These are phyloP conservation scores for Cladosporium sp. DNA, from an alignment of 2,329 filamentous ascomycete species.

Conservation along the genomic window DNA sequence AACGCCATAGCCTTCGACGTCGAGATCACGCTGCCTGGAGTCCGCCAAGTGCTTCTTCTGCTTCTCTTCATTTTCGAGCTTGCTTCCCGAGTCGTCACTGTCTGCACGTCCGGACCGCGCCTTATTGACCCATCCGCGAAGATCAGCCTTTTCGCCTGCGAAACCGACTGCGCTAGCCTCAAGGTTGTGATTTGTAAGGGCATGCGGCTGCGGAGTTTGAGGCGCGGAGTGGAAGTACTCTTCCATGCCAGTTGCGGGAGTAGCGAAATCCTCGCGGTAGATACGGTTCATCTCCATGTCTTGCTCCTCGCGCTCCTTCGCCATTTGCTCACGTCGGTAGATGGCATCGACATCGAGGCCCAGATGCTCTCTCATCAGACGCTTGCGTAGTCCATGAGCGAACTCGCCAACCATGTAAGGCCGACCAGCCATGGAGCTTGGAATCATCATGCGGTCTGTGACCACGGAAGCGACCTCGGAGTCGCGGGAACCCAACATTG, in stretches of 20 bases:
- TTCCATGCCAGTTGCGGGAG: conserved; percentile 1
- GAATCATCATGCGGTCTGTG: conserved; percentile 87
- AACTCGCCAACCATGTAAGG: conserved; percentile 90
- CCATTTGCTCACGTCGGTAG: conserved; percentile 31
- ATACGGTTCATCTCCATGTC: conserved; percentile 53
- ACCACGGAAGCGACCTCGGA: conserved; percentile 90
- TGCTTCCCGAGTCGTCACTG: conserved; percentile 5
- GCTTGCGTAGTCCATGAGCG: conserved; percentile 85
- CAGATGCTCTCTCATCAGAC: conserved; percentile 93
- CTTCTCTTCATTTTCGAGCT: conserved; percentile 4
- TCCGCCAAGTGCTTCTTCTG: conserved; percentile 3
- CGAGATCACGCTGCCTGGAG: conserved; percentile 55
- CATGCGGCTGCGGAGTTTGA: conserved; percentile 23
- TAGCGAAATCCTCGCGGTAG: conserved; percentile 25
- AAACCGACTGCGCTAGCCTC: conserved; percentile 14
- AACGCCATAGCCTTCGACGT: conserved; percentile 72
- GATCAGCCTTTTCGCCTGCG: conserved; percentile 13
- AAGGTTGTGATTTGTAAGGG: conserved; percentile 25
- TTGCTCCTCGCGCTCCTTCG: conserved; percentile 45
- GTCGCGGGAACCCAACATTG: conserved; percentile 86
- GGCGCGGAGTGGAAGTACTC: conserved; percentile 32
- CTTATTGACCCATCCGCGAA: conserved; percentile 16
- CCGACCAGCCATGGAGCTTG: conserved; percentile 84
- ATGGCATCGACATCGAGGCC: conserved; percentile 94
- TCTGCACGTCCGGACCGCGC: conserved; percentile 2